Conservation (phyloP, 352 stramenopile genomes). For the Phytophthora tentaculata region DNA sequence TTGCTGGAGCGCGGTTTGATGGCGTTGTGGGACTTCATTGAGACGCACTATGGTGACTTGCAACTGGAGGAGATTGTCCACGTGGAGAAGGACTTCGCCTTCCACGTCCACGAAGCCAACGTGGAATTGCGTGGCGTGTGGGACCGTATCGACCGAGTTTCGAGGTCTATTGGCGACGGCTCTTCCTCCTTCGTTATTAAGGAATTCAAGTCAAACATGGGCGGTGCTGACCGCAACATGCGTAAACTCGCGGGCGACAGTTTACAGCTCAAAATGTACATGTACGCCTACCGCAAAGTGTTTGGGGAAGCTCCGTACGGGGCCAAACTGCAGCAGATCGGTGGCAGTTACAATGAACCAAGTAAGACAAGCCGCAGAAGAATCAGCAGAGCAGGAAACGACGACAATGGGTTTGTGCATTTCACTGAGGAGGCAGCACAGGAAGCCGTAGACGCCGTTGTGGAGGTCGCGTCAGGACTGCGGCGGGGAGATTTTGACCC, state of each 20-base stretch:
- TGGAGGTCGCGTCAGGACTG: conserved; percentile 44
- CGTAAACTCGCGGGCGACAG: conserved; percentile 63
- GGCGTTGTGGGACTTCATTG: conserved; percentile 55
- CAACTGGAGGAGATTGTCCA: conserved; percentile 44
- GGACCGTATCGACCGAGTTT: conserved; percentile 72
- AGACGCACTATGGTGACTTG: conserved; percentile 34
- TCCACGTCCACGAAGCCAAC: conserved; percentile 51
- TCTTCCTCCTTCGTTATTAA: conserved; percentile 55
- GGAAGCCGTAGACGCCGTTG: conserved; percentile 48
- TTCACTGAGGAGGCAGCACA: conserved; percentile 40
- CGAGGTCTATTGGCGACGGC: not conserved
- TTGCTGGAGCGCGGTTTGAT: conserved; percentile 46
- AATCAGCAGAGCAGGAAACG: conserved; percentile 16
- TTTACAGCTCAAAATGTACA: conserved; percentile 84
- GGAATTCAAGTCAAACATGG: conserved; percentile 88
- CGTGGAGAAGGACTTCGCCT: conserved; percentile 73
- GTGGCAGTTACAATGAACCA: conserved; percentile 27
- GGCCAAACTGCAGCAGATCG: conserved; percentile 68
- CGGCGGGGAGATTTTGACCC: conserved; percentile 58
- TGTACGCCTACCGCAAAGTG: conserved; percentile 74
- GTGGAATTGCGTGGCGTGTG: conserved; percentile 73
- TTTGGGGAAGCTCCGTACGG: conserved; percentile 60
- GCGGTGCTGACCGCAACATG: conserved; percentile 55
- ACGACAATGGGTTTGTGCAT: conserved; percentile 47
- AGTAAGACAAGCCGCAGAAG: conserved; percentile 14